A percentile compares a stretch with the other conserved stretches of the same genome.
Evolutionary conservation across 768 basidiomycete genomes (phyloP).

Genomic region (Panaeolus cyanescens): DNA sequence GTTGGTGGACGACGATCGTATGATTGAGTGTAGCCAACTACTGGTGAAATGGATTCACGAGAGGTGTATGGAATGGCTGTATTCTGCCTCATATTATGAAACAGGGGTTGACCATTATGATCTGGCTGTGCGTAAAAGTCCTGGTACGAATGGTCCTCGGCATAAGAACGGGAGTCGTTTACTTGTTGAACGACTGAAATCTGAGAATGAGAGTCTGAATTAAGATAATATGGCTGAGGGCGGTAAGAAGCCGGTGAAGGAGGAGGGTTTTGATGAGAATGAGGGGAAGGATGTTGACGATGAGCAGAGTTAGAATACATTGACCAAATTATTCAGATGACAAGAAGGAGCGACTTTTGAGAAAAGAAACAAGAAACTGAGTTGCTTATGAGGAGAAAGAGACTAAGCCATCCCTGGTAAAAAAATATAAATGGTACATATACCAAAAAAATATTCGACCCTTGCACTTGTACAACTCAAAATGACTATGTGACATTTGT

Average conservation of each 20-base stretch:
- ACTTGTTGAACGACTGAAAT: neutral
- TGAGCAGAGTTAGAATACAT: constrained; percentile 8
- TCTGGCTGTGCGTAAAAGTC: neutral
- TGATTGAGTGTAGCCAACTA: constrained; percentile 9
- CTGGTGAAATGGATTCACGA: neutral
- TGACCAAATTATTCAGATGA: neutral
- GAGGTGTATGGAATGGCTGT: neutral
- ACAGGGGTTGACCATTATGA: neutral
- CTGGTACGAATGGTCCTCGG: neutral
- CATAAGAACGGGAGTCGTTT: neutral
- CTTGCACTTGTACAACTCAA: neutral
- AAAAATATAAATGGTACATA: neutral
- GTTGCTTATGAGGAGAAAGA: neutral
- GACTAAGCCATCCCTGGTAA: neutral
- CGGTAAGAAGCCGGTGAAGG: constrained; percentile 13
- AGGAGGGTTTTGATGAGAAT: constrained; percentile 9
- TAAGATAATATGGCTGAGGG: neutral
- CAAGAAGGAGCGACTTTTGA: neutral
- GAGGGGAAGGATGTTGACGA: constrained; percentile 10
- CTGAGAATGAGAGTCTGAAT: neutral
- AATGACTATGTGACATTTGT: neutral
- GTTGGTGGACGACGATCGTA: constrained; percentile 12
- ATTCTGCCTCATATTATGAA: neutral
- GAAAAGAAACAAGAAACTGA: neutral
- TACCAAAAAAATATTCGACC: neutral